phyloP scores from a whole-genome alignment of 2,329 filamentous ascomycete species.

The Colletotrichum navitas region DNA sequence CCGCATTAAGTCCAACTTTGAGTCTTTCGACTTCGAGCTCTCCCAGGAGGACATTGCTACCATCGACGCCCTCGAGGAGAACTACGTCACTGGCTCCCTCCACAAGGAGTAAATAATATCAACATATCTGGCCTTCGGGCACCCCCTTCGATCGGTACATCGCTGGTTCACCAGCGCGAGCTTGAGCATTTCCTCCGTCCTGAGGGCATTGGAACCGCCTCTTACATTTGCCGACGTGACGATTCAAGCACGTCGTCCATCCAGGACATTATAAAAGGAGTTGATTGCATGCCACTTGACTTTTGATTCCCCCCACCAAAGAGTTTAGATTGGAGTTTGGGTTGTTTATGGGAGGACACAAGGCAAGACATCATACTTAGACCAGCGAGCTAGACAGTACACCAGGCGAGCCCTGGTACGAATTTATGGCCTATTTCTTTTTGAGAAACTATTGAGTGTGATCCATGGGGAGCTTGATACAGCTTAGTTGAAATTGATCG shows the following conservation, averaged over 20 bases:
- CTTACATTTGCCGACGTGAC: slow-evolving; percentile 25
- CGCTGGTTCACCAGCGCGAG: slow-evolving; percentile 16
- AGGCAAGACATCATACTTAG: slow-evolving; percentile 22
- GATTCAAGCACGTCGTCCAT: slow-evolving; percentile 37
- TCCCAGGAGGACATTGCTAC: slow-evolving; percentile 59
- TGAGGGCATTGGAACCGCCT: slow-evolving; percentile 37
- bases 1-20: slow-evolving; percentile 73
- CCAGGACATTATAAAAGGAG: slow-evolving; percentile 37
- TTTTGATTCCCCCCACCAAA: slow-evolving; percentile 32
- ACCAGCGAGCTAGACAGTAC: slow-evolving; percentile 29
- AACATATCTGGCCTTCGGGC: slow-evolving; percentile 17
- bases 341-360: slow-evolving; percentile 10
- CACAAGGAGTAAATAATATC: slow-evolving; percentile 53
- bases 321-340: slow-evolving; percentile 26
- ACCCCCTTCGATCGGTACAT: slow-evolving; percentile 19
- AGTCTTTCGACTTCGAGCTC: slow-evolving; percentile 73
- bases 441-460: not conserved
- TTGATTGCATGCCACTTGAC: slow-evolving; percentile 25
- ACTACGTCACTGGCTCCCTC: slow-evolving; percentile 51
- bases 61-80: slow-evolving; percentile 52
- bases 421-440: slow-evolving; percentile 30
- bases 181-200: slow-evolving; percentile 37
- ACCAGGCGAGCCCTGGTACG: slow-evolving; percentile 32
- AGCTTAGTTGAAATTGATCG: not conserved
- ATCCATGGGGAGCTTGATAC: not conserved